Conservation (phyloP, 2,329 filamentous ascomycete species). For the Simplicillium sp. region DNA sequence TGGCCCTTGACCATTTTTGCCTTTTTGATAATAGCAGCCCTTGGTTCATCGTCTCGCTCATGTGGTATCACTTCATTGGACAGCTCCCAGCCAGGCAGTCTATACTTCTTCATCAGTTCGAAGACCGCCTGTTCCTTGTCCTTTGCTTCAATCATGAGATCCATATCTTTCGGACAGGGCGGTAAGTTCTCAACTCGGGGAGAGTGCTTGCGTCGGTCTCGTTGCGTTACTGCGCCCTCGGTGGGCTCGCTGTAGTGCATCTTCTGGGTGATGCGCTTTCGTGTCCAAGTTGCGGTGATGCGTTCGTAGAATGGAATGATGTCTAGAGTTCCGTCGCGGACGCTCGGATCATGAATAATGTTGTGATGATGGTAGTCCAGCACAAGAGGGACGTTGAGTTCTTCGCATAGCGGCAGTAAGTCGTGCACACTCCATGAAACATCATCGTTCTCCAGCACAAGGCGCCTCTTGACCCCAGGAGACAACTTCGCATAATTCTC, state of each 20-base stretch:
- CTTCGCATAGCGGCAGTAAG: slow-evolving; percentile 79
- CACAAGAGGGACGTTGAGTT: slow-evolving; percentile 86
- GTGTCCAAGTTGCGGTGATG: slow-evolving; percentile 75
- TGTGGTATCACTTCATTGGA: slow-evolving; percentile 73
- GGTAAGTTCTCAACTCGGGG: slow-evolving; percentile 71
- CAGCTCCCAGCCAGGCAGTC: slow-evolving; percentile 66
- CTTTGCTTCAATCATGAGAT: slow-evolving; percentile 98
- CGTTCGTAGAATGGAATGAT: slow-evolving; percentile 65
- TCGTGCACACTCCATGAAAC: slow-evolving; percentile 91
- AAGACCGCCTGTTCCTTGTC: slow-evolving; percentile 97
- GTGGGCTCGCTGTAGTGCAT: slow-evolving; percentile 89
- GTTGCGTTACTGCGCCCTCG: slow-evolving; percentile 56
- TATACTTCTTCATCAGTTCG: slow-evolving; percentile 82
- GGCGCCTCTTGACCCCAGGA: slow-evolving; percentile 61
- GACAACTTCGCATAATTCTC: slow-evolving; percentile 61
- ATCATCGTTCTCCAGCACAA: slow-evolving; percentile 93
- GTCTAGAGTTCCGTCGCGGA: slow-evolving; percentile 78
- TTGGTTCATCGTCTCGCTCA: slow-evolving; percentile 63
- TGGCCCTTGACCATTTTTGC: slow-evolving; percentile 27
- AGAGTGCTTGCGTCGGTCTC: slow-evolving; percentile 77
- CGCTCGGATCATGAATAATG: slow-evolving; percentile 68
- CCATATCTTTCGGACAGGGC: slow-evolving; percentile 74
- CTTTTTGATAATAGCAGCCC: slow-evolving; percentile 29
- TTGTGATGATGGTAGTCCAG: slow-evolving; percentile 96
- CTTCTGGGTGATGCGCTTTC: slow-evolving; percentile 81